Evolutionary conservation across 2,329 filamentous ascomycete species (phyloP), one percentile per base, ranked within the genome.

Genomic region (Thelonectria olida): DNA sequence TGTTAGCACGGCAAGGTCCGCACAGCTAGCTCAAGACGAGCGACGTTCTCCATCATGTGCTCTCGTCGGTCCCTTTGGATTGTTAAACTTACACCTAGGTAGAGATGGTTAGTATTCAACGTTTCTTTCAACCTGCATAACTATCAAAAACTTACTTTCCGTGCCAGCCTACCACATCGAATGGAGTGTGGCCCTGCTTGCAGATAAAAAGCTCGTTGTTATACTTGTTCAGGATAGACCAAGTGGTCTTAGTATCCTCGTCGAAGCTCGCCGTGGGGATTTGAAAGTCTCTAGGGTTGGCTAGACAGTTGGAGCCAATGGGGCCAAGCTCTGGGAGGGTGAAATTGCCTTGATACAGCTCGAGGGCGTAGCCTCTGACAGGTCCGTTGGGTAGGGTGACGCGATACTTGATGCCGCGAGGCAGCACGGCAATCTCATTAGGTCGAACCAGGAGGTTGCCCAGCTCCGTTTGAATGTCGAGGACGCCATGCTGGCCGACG

Each of bases 161-260:
- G 73, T 94, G 91, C 91, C 91, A 94, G 5, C 88, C 90, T 2
- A 93, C 91, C 0, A 94, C 86, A 72, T 95, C 91, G 68, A 93
- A 95, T 0, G 91, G 91, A 0, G 88, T 90, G 75, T 93, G 91
- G 9, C 82, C 77, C 77, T 93, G 91, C 5, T 64, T 34, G 1
- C 59, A 62, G 2, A 60, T 25, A 36, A 91, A 93, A 41, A 92
- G 82, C 42, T 82, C 80, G 65, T 89, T 88, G 69, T 87, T 87
- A 69, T 91, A 90, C 74, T 92, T 92, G 72, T 82, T 82, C 47
- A 84, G 81, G 38, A 92, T 78, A 7, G 79, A 84, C 78, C 81
- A 81, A 50, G 42, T 78, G 2, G 74, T 65, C 15, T 75, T 75
- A n/a, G 71, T 74, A 62, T 88, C 86, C 88, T 90, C 86, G 51